A percentile compares a stretch with the other conserved stretches of the same genome.
These are phyloP conservation scores for Hippophae tibetana DNA, from an alignment of 306 rosid species.

Conservation along the genomic window DNA sequence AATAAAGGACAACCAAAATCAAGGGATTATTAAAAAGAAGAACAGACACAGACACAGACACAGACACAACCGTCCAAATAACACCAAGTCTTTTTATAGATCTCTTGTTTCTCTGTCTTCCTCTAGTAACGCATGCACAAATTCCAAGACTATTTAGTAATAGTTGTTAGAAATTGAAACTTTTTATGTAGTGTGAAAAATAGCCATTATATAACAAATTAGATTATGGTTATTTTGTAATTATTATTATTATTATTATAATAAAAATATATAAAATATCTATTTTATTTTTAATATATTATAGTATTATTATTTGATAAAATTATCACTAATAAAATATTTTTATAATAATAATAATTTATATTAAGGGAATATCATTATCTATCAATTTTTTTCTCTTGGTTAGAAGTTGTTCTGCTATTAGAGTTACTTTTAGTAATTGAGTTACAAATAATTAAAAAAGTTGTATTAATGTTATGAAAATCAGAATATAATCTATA, in stretches of 20 bases:
- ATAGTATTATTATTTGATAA: too few species aligned
- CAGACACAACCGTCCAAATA: constrained; percentile 49
- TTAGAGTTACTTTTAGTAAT: neutral
- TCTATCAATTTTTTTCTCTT: constrained; percentile 19
- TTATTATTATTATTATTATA: neutral
- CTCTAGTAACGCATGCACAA: constrained; percentile 33
- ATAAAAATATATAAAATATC: too few species aligned
- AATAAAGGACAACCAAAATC: constrained; percentile 34
- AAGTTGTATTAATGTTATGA: too few species aligned
- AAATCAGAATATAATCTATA: too few species aligned
- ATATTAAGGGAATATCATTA: constrained; percentile 21
- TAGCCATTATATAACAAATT: neutral
- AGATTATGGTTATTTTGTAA: too few species aligned
- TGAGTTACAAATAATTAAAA: too few species aligned
- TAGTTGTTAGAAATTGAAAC: constrained; percentile 16
- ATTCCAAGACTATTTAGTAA: constrained; percentile 39
- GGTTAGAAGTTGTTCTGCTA: constrained; percentile 31
- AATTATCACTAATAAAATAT: too few species aligned
- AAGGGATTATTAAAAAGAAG: constrained; percentile 22
- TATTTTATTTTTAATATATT: too few species aligned
- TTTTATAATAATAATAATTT: too few species aligned
- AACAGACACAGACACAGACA: constrained; percentile 25
- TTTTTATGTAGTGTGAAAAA: neutral
- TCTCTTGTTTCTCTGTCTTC: constrained; percentile 38
- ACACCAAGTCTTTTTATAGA: constrained; percentile 54